A percentile compares a stretch with the other conserved stretches of the same genome.
These are phyloP conservation scores for Ophiostoma quercus DNA, from an alignment of 2,329 filamentous ascomycete species.

Conservation along the genomic window DNA sequence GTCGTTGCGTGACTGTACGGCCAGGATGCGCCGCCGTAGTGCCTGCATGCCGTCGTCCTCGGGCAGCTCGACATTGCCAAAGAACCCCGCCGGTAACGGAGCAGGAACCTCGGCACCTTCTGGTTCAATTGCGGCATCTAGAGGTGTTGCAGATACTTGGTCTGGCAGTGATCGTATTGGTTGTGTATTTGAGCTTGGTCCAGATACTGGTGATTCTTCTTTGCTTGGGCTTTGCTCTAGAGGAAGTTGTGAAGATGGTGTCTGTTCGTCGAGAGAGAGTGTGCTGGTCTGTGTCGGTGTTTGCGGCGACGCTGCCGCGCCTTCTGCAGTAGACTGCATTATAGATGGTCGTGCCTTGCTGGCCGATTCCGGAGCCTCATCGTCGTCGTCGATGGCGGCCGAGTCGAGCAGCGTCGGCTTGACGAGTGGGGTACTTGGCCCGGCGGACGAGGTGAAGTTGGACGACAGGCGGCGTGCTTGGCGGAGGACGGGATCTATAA, in stretches of 20 bases:
- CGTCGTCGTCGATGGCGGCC: conserved; percentile 24
- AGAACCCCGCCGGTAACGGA: conserved; percentile 24
- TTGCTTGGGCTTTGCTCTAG: neutral
- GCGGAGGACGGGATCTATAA: conserved; percentile 61
- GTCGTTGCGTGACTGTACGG: conserved; percentile 58
- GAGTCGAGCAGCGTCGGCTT: conserved; percentile 20
- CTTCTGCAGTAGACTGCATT: neutral
- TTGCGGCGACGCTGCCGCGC: neutral
- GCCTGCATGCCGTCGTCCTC: conserved; percentile 74
- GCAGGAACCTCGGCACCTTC: neutral
- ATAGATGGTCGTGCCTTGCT: neutral
- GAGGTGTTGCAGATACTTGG: neutral
- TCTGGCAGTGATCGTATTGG: conserved; percentile 5
- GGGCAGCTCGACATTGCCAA: conserved; percentile 46
- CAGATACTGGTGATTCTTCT: neutral
- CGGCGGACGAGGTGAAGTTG: conserved; percentile 30
- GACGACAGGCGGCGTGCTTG: conserved; percentile 59
- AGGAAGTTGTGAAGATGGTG: neutral
- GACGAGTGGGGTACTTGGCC: conserved; percentile 35
- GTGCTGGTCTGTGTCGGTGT: neutral
- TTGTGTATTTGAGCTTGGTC: neutral
- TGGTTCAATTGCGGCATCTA: neutral
- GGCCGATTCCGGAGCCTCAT: conserved; percentile 28
- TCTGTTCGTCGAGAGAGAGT: neutral
- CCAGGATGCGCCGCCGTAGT: conserved; percentile 62